phyloP scores from a whole-genome alignment of 495 filamentous ascomycete genomes.

The Pyrenula aspistea region DNA sequence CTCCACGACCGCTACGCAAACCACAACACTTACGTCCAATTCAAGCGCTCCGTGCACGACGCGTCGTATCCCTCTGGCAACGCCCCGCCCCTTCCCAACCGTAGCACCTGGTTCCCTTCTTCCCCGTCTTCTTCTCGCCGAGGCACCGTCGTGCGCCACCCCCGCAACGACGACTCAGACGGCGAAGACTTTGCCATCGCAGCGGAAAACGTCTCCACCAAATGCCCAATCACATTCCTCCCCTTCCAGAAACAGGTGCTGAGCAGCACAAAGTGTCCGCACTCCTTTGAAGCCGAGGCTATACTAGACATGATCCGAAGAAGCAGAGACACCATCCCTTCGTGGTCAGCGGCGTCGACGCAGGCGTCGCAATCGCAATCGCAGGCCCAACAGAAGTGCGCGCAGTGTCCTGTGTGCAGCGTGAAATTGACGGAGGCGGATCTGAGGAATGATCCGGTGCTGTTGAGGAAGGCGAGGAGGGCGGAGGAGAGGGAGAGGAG shows the following conservation, averaged over 20 bases:
- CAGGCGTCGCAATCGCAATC: not conserved
- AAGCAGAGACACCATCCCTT: conserved; percentile 17
- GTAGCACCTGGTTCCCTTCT: conserved; percentile 57
- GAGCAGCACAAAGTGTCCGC: conserved; percentile 67
- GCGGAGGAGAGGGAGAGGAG: conserved; percentile 19
- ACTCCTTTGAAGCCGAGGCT: conserved; percentile 68
- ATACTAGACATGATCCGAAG: conserved; percentile 50
- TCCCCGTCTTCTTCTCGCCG: conserved; percentile 1
- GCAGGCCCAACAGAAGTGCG: not conserved
- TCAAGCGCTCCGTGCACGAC: conserved; percentile 69
- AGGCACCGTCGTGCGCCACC: conserved; percentile 11
- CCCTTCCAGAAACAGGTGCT: conserved; percentile 57
- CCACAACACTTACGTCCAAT: conserved; percentile 68
- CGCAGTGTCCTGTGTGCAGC: conserved; percentile 34
- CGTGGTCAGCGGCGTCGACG: conserved; percentile 11
- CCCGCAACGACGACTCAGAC: conserved; percentile 18
- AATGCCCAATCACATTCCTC: conserved; percentile 70
- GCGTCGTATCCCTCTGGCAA: conserved; percentile 53
- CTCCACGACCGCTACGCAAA: conserved; percentile 42
- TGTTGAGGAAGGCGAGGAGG: conserved; percentile 28
- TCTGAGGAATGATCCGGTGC: conserved; percentile 27
- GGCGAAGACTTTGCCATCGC: conserved; percentile 62
- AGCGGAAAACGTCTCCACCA: conserved; percentile 55
- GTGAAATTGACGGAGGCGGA: conserved; percentile 25
- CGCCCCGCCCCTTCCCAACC: conserved; percentile 49